phyloP scores from a whole-genome alignment of 441 rosid species.

The Capsella rubella region DNA sequence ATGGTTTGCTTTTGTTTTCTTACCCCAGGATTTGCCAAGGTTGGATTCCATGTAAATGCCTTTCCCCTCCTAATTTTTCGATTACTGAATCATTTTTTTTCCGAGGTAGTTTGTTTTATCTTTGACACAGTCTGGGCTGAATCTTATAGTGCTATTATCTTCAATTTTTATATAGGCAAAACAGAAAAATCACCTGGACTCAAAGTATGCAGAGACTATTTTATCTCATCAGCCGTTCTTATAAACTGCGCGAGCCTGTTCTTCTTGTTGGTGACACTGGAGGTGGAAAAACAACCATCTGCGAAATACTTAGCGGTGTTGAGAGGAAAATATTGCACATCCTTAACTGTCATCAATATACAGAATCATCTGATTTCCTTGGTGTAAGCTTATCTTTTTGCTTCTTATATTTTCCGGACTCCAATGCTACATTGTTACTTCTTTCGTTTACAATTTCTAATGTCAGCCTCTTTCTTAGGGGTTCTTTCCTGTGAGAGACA shows the following conservation, averaged over 20 bases:
- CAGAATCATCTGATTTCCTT: constrained; percentile 97
- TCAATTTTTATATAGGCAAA: constrained; percentile 28
- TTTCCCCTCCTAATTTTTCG: constrained; percentile 31
- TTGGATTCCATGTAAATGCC: constrained; percentile 57
- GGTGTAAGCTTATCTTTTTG: constrained; percentile 71
- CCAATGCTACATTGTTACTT: background rate
- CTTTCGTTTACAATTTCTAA: constrained; percentile 31
- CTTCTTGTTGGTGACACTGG: constrained; percentile 99
- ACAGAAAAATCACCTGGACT: constrained; percentile 70
- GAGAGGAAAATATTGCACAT: constrained; percentile 75
- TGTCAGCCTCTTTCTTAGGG: constrained; percentile 64
- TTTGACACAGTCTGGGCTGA: constrained; percentile 40
- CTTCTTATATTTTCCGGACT: constrained; percentile 15
- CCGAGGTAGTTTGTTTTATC: constrained; percentile 38
- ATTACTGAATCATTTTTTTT: constrained; percentile 25
- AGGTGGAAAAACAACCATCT: constrained; percentile 97
- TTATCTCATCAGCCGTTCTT: constrained; percentile 82
- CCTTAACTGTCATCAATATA: constrained; percentile 96
- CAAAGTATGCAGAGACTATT: constrained; percentile 88
- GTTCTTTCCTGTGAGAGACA: constrained; percentile 92
- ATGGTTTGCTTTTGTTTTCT: background rate
- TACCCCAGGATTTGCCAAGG: constrained; percentile 59
- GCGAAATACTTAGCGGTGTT: constrained; percentile 76
- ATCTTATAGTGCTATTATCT: constrained; percentile 35
- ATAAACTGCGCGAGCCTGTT: constrained; percentile 90